These are phyloP conservation scores for Vitis cinerea DNA, from an alignment of 164 flowering plant species.

Conservation along the genomic window DNA sequence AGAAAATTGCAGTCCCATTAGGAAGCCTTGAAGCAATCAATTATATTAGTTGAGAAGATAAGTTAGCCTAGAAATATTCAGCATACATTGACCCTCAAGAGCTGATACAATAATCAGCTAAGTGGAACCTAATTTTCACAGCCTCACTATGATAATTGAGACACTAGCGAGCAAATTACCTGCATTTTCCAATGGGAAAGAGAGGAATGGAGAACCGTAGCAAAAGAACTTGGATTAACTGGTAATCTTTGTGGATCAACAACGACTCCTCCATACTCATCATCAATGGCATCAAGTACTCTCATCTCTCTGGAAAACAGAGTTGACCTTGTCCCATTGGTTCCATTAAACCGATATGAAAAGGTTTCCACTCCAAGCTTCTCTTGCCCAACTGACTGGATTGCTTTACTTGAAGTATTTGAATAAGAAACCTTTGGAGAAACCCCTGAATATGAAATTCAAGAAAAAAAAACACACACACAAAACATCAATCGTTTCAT, in stretches of 20 bases:
- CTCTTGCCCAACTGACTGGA: constrained; percentile 33
- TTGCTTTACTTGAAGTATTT: constrained; percentile 25
- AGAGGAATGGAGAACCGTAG: constrained; percentile 54
- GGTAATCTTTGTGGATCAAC: constrained; percentile 68
- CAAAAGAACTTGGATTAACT: constrained; percentile 44
- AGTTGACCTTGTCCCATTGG: constrained; percentile 30
- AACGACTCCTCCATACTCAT: constrained; percentile 75
- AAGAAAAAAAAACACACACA: not conserved
- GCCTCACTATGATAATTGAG: not conserved
- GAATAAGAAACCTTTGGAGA: constrained; percentile 46
- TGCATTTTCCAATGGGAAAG: constrained; percentile 63
- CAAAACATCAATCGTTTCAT: too few species aligned
- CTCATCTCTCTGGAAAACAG: constrained; percentile 19
- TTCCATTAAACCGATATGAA: constrained; percentile 34
- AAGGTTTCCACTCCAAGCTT: constrained; percentile 23
- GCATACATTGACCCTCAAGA: too few species aligned
- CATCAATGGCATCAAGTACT: constrained; percentile 60
- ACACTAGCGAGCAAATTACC: constrained; percentile 35
- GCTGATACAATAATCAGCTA: too few species aligned
- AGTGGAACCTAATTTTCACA: too few species aligned
- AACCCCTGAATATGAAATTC: constrained; percentile 21
- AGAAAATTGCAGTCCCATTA: too few species aligned
- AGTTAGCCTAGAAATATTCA: too few species aligned
- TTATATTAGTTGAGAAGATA: too few species aligned
- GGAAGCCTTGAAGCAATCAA: too few species aligned